phyloP scores from a whole-genome alignment of 768 basidiomycete species.

The Suillus spraguei region DNA sequence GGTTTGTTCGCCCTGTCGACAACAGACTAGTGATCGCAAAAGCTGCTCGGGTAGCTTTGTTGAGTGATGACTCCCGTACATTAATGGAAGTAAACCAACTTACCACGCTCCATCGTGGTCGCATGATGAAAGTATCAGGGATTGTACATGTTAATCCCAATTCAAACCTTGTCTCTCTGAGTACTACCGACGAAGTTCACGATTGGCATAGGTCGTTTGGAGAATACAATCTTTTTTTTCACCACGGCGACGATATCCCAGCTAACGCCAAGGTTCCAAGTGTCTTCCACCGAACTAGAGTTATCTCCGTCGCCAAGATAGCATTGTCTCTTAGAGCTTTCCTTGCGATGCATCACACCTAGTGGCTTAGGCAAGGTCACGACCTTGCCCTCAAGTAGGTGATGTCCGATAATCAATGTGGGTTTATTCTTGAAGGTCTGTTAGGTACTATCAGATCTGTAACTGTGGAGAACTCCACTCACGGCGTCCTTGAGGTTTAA shows the following conservation, averaged over 20 bases:
- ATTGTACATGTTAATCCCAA: neutral
- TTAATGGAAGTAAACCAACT: neutral
- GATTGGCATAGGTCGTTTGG: constrained; percentile 82
- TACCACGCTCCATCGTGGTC: neutral
- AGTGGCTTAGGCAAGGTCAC: constrained; percentile 76
- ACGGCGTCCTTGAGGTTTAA: constrained; percentile 68
- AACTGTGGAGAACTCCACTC: constrained; percentile 25
- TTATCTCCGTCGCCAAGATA: neutral
- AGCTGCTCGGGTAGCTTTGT: neutral
- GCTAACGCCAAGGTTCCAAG: constrained; percentile 22
- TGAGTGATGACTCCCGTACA: neutral
- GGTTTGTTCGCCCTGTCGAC: no score
- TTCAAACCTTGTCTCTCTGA: neutral
- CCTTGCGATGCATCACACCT: constrained; percentile 66
- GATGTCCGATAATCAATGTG: constrained; percentile 83
- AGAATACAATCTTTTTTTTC: constrained; percentile 81
- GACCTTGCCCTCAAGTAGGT: constrained; percentile 88
- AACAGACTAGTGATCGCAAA: neutral
- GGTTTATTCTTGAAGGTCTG: constrained; percentile 61
- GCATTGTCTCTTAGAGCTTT: constrained; percentile 11
- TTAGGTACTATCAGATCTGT: constrained; percentile 9
- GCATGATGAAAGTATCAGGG: neutral
- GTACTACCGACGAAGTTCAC: constrained; percentile 31
- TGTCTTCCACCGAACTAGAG: constrained; percentile 7
- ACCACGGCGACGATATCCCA: constrained; percentile 75